Conservation (phyloP, 805 yeast genomes). For the Candida adriatica region DNA sequence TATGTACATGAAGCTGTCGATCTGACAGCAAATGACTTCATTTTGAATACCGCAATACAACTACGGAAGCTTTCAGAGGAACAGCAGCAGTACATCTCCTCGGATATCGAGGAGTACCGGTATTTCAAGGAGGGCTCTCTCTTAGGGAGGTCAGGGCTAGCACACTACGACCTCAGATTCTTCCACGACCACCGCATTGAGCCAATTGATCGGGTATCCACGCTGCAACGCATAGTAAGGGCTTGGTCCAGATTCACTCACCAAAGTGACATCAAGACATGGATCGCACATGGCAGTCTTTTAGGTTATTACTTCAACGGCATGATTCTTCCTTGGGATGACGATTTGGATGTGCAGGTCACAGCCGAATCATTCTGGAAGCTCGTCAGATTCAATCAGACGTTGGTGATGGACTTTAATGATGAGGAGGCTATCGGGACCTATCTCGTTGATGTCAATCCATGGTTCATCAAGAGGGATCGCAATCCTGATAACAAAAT, state of each 20-base stretch:
- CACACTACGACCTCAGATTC: slow-evolving; percentile 23
- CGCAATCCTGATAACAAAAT: slow-evolving; percentile 56
- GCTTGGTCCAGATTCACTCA: slow-evolving; percentile 21
- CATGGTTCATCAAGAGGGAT: slow-evolving; percentile 44
- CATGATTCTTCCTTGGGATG: slow-evolving; percentile 51
- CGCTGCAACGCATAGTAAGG: slow-evolving; percentile 18
- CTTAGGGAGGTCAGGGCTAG: slow-evolving; percentile 12
- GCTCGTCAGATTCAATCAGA: slow-evolving; percentile 38
- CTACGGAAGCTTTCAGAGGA: slow-evolving; percentile 2
- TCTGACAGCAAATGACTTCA: slow-evolving; percentile 13
- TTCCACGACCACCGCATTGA: slow-evolving; percentile 10
- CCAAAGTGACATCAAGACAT: slow-evolving; percentile 24
- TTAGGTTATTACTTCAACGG: slow-evolving; percentile 58
- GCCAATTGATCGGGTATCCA: slow-evolving; percentile 18
- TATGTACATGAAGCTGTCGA: slow-evolving; percentile 3
- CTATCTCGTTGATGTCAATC: slow-evolving; percentile 38
- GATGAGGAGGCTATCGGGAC: slow-evolving; percentile 38
- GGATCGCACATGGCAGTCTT: slow-evolving; percentile 56
- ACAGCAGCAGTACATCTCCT: slow-evolving; percentile 2
- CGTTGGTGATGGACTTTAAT: slow-evolving; percentile 37
- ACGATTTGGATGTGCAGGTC: slow-evolving; percentile 53
- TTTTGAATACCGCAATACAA: slow-evolving; percentile 7
- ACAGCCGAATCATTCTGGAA: slow-evolving; percentile 36
- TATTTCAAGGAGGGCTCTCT: slow-evolving; percentile 23
- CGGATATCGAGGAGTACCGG: slow-evolving; percentile 10